phyloP scores from a whole-genome alignment of 768 basidiomycete species.

The Xerocomellus amylosporus region DNA sequence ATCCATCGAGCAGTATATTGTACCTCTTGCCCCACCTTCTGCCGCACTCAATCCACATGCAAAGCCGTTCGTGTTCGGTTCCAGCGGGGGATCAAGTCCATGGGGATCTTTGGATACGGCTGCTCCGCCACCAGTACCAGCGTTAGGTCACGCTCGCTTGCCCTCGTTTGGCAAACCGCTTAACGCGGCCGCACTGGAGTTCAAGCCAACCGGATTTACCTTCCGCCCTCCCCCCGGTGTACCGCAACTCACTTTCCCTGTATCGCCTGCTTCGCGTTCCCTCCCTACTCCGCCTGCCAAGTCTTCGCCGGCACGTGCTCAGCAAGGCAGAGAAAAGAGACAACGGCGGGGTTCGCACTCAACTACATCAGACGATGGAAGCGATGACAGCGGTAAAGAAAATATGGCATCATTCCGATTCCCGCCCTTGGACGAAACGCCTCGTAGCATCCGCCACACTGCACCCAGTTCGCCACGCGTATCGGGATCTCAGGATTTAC shows the following conservation, averaged over 20 bases:
- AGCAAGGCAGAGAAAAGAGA: constrained; percentile 81
- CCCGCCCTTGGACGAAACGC: constrained; percentile 53
- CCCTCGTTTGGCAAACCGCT: constrained; percentile 63
- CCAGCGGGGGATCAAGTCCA: constrained; percentile 35
- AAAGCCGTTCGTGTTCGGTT: constrained; percentile 81
- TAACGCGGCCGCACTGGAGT: constrained; percentile 76
- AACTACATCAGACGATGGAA: constrained; percentile 32
- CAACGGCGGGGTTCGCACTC: constrained; percentile 53
- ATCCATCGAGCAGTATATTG: constrained; percentile 24
- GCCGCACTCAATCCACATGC: constrained; percentile 69
- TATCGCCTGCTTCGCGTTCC: constrained; percentile 35
- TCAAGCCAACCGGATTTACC: constrained; percentile 74
- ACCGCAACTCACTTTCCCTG: constrained; percentile 49
- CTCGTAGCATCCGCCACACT: constrained; percentile 46
- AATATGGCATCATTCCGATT: constrained; percentile 77
- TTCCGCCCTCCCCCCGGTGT: constrained; percentile 71
- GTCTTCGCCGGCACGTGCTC: constrained; percentile 21
- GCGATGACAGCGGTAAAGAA: constrained; percentile 51
- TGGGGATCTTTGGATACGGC: constrained; percentile 29
- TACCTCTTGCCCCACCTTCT: constrained; percentile 18
- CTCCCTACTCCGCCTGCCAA: constrained; percentile 38
- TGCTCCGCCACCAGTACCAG: constrained; percentile 39
- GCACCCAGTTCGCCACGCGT: constrained; percentile 40
- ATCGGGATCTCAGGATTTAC: constrained; percentile 24
- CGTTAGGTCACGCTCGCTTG: constrained; percentile 35